Evolutionary conservation across 805 yeast species (phyloP).

Genomic region (Yamadazyma kitorensis): DNA sequence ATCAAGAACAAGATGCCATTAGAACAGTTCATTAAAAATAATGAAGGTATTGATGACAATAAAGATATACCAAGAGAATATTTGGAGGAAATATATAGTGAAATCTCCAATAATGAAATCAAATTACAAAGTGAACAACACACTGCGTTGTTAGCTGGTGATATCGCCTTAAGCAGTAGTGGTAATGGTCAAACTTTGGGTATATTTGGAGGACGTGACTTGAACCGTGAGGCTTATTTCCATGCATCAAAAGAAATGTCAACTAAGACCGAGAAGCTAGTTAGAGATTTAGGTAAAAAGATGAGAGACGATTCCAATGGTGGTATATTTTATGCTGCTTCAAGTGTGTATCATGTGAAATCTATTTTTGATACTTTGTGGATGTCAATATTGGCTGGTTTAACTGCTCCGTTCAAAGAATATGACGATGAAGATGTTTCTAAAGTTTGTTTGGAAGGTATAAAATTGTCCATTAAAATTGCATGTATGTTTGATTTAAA

Average conservation of each 20-base stretch:
- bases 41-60: slow-evolving; percentile 90
- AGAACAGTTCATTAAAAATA: slow-evolving; percentile 83
- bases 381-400: slow-evolving; percentile 96
- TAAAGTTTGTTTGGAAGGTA: slow-evolving; percentile 75
- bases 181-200: slow-evolving; percentile 42
- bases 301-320: slow-evolving; percentile 38
- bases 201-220: slow-evolving; percentile 68
- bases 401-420: slow-evolving; percentile 91
- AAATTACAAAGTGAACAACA: slow-evolving; percentile 91
- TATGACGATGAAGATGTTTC: slow-evolving; percentile 73
- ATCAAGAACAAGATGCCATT: slow-evolving; percentile 83
- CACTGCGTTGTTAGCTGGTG: slow-evolving; percentile 78
- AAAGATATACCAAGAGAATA: slow-evolving; percentile 75
- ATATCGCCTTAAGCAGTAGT: slow-evolving; percentile 29
- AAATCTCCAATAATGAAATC: slow-evolving; percentile 81
- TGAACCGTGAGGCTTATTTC: slow-evolving; percentile 76
- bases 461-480: slow-evolving; percentile 76
- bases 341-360: slow-evolving; percentile 84
- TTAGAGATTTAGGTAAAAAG: slow-evolving; percentile 58
- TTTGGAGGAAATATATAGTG: slow-evolving; percentile 66
- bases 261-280: slow-evolving; percentile 80
- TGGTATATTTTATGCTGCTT: slow-evolving; percentile 70
- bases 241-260: slow-evolving; percentile 93
- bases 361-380: slow-evolving; percentile 92
- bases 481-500: slow-evolving; percentile 81